Evolutionary conservation across 768 basidiomycete genomes (phyloP), one percentile per base, ranked within the genome.

Genomic region (Harrya chromipes): DNA sequence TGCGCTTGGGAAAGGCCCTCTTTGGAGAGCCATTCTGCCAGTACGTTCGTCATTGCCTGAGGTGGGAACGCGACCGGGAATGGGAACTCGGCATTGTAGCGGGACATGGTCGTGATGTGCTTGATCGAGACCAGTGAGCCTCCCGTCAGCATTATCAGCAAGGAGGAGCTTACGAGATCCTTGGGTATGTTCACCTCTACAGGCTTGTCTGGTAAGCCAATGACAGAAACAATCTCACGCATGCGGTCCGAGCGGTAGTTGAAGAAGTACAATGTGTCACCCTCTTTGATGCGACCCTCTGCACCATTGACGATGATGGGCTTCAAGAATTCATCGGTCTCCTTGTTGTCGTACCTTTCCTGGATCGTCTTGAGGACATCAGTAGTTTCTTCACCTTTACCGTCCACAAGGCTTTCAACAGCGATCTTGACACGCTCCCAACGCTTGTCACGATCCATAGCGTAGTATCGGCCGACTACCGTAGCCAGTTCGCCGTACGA

Each of bases 191-290:
- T 76, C 33, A 90, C 80, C 42, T 94, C 90, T 68, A 93, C 80
- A 0, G 91, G 90, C 68, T 89, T 91, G 57, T 90, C 84, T 4
- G 83, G 82, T 4, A 84, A 68, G 17, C 93, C 94, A 46, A 97
- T 79, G 8, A 97, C 82, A 24, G 79, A 72, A n/a, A 73, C 78
- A 53, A 97, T 85, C 71, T 97, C 94, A 40, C 94, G 83, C 88
- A 97, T 91, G 46, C 94, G 85, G 68, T 97, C 94, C 1, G 94
- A 94, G 53, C 94, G 85, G 70, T 97, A 97, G 75, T 97, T 97
- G 84, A 95, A 97, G 73, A 90, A 84, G 80, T 95, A 97, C 4
- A 97, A 64, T 0, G 93, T 94, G 68, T 97, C 94, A 37, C 74
- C 78, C 49, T 92, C 91, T 70, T 93, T 87, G 62, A 95, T 82